Base-by-base conservation (phyloP, 1,284 basidiomycete species). In the Marasmius sp. region DNA sequence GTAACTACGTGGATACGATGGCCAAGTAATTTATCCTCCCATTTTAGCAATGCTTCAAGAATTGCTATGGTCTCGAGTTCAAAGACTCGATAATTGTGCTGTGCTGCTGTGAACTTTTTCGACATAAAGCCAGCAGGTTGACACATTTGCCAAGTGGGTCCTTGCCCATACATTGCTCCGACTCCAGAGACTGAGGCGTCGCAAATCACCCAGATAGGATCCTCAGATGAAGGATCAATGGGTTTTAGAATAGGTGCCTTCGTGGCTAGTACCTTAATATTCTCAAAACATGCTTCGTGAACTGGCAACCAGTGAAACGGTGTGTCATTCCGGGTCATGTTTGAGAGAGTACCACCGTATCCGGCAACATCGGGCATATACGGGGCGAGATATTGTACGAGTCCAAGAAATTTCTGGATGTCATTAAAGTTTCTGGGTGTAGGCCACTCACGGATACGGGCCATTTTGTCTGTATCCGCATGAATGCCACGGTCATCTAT, bases 41-140 rank as follows among this genome's bases (percentile, higher is more conserved):
- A 78, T 60, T 75, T 75, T 0, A 71, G 56, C 0, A 79, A 65
- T 0, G 72, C 74, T 64, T 78, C 73, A 0, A 81, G 60, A 0
- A 79, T 73, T 0, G 72, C 77, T 4, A 81, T 60, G 0, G 73
- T 72, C 54, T 81, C 78, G 5, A 70, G 65, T 55, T 81, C 74
- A 56, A 71, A 74, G 1, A 74, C 71, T 1, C 61, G 65, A 51
- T 81, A 80, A 33, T 76, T 70, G 4, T 69, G 71, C 60, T 81
- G 78, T 1, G 76, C 75, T 12, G 55, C 33, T 0, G 74, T 77
- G 54, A 80, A 75, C 45, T 81, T 81, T 7, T 71, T 70, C 0
- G 76, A 80, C 65, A 77, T 75, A 55, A 81, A 80, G 0, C 74
- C 77, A 0, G 76, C 75, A 0, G 77, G 74, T 10, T 69, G 33